Conservation (phyloP, 768 basidiomycete species). For the Mycena epipterygia region DNA sequence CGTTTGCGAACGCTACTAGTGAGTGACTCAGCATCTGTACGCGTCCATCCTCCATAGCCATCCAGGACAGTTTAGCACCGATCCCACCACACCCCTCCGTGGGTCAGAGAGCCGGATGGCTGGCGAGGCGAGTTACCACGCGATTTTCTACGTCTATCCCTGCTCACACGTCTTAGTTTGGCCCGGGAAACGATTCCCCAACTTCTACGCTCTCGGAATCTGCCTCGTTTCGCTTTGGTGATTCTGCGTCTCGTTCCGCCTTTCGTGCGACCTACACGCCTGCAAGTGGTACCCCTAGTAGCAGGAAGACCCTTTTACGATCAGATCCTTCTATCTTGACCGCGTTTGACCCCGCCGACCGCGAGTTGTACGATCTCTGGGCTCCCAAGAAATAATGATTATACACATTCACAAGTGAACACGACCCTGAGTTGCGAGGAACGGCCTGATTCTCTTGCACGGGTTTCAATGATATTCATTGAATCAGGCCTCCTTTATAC, state of each 20-base stretch:
- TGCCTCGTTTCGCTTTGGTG: conserved; percentile 39
- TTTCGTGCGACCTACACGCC: conserved; percentile 48
- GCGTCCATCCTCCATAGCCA: not conserved
- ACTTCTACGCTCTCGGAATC: conserved; percentile 52
- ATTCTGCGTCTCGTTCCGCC: conserved; percentile 45
- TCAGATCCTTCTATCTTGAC: conserved; percentile 77
- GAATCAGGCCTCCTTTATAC: too few species aligned
- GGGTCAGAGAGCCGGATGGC: conserved; percentile 30
- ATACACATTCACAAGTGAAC: too few species aligned
- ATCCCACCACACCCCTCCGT: conserved; percentile 22
- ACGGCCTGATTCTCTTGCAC: too few species aligned
- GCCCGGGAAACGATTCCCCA: conserved; percentile 41
- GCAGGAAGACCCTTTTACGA: conserved; percentile 63
- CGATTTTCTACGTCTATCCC: not conserved
- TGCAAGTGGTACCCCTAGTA: conserved; percentile 40
- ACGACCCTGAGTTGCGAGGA: too few species aligned
- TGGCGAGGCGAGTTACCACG: conserved; percentile 31
- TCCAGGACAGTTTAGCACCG: conserved; percentile 30
- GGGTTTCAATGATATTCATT: too few species aligned
- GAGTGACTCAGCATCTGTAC: not conserved
- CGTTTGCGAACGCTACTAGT: conserved; percentile 38
- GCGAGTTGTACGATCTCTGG: conserved; percentile 85
- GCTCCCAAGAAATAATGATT: conserved; percentile 60
- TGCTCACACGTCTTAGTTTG: conserved; percentile 5
- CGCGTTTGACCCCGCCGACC: conserved; percentile 83